phyloP scores from a whole-genome alignment of 306 rosid genomes.

The Acacia crassicarpa region DNA sequence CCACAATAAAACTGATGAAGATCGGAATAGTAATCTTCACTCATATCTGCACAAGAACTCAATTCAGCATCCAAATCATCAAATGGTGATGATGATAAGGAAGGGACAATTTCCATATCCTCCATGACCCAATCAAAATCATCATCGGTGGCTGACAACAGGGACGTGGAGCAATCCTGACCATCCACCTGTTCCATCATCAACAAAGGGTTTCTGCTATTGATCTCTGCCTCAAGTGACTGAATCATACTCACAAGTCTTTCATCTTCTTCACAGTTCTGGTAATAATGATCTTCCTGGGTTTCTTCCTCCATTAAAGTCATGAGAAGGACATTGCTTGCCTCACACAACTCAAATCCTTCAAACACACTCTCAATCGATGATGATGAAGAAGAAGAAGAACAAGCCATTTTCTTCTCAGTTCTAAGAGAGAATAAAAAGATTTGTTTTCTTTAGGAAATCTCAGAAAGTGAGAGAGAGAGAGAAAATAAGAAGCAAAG shows the following conservation, averaged over 20 bases:
- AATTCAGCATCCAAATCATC: slow-evolving; percentile 18
- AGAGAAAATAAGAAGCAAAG: background rate
- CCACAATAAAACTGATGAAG: background rate
- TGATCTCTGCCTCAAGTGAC: slow-evolving; percentile 52
- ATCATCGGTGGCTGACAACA: slow-evolving; percentile 11
- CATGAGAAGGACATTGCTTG: slow-evolving; percentile 43
- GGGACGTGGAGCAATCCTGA: slow-evolving; percentile 38
- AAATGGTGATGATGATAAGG: background rate
- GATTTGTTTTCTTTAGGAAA: background rate
- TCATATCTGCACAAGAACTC: slow-evolving; percentile 36
- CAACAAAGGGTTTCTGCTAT: background rate
- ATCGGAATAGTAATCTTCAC: slow-evolving; percentile 13
- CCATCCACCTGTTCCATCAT: slow-evolving; percentile 21
- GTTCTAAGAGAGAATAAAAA: background rate
- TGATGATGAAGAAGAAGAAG: slow-evolving; percentile 13
- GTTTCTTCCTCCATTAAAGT: slow-evolving; percentile 49
- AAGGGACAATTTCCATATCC: slow-evolving; percentile 28
- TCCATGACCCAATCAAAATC: slow-evolving; percentile 30
- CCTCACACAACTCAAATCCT: slow-evolving; percentile 33
- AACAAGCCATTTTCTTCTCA: slow-evolving; percentile 34
- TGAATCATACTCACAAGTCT: slow-evolving; percentile 53
- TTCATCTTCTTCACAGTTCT: slow-evolving; percentile 43
- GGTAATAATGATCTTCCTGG: slow-evolving; percentile 32
- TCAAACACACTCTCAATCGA: slow-evolving; percentile 23
- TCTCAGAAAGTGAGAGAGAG: background rate